Percentiles rank a stretch among this genome's conserved stretches.
Evolutionary conservation across 2,329 filamentous ascomycete species (phyloP).

Genomic region (Boeremia lycopersici): DNA sequence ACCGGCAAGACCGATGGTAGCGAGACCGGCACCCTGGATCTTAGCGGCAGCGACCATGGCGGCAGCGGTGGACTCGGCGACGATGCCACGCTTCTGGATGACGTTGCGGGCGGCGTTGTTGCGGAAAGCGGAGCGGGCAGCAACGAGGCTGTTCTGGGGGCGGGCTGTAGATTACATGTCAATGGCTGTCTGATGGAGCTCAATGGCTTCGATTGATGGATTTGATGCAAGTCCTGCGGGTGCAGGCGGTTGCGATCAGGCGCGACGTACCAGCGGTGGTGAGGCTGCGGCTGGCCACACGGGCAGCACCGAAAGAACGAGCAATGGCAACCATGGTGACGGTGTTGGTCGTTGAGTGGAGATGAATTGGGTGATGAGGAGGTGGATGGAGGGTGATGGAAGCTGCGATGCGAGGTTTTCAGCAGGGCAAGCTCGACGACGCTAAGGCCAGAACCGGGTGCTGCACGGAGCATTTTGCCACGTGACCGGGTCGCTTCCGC

Average conservation of each 20-base stretch:
- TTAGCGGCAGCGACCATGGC: conserved; percentile 52
- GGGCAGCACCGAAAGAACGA: conserved; percentile 49
- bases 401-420: conserved; percentile 15
- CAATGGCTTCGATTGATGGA: conserved; percentile 31
- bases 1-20: conserved; percentile 90
- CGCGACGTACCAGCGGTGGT: conserved; percentile 45
- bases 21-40: conserved; percentile 56
- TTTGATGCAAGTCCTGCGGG: conserved; percentile 39
- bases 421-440: conserved; percentile 24
- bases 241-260: conserved; percentile 32
- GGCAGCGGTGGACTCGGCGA: conserved; percentile 50
- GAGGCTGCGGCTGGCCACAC: conserved; percentile 49
- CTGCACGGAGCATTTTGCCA: conserved; percentile 8
- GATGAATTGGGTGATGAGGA: conserved; percentile 42
- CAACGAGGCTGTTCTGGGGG: conserved; percentile 48
- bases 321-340: conserved; percentile 50
- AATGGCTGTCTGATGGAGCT: conserved; percentile 41
- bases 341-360: conserved; percentile 48
- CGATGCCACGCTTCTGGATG: conserved; percentile 50
- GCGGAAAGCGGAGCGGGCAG: conserved; percentile 50
- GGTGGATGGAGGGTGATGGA: conserved; percentile 18
- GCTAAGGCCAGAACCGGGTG: conserved; percentile 21
- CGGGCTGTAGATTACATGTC: conserved; percentile 41
- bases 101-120: conserved; percentile 49
- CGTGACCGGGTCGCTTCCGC: conserved; percentile 5